Percentiles rank a stretch among this genome's conserved stretches.
These are phyloP conservation scores for Mycosphaerella sp. DNA, from an alignment of 2,329 filamentous ascomycete genomes.

Conservation along the genomic window DNA sequence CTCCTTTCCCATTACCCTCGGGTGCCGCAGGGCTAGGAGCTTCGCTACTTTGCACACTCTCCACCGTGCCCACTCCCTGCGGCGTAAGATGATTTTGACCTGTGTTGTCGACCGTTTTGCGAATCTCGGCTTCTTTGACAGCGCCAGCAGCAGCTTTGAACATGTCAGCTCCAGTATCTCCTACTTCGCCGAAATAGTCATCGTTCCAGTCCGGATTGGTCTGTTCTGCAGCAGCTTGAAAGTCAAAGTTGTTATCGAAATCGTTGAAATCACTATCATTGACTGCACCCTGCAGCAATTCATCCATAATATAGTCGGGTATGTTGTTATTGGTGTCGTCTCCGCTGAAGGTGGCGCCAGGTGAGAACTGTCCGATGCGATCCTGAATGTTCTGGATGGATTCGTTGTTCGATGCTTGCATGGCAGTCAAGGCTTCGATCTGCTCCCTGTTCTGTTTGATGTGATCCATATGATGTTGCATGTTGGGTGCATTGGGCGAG, in stretches of 20 bases:
- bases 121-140: no score
- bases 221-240: slow-evolving; percentile 19
- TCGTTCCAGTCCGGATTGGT: slow-evolving; percentile 12
- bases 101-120: no score
- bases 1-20: background rate
- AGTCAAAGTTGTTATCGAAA: slow-evolving; percentile 24
- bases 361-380: slow-evolving; percentile 10
- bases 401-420: slow-evolving; percentile 47
- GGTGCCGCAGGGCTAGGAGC: background rate
- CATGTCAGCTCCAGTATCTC: slow-evolving; percentile 13
- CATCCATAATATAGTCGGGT: slow-evolving; percentile 9
- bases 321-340: slow-evolving; percentile 8
- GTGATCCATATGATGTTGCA: slow-evolving; percentile 51
- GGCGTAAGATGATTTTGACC: no score
- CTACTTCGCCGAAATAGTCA: slow-evolving; percentile 6
- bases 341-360: slow-evolving; percentile 3
- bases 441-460: slow-evolving; percentile 66
- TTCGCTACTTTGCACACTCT: background rate
- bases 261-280: slow-evolving; percentile 8
- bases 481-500: slow-evolving; percentile 49
- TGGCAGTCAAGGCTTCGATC: slow-evolving; percentile 67
- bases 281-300: background rate
- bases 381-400: slow-evolving; percentile 58
- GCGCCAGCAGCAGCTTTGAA: background rate
- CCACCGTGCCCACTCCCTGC: background rate